A percentile compares a stretch with the other conserved stretches of the same genome.
phyloP scores from a whole-genome alignment of 176 grass and related monocot species.

The Musa acuminata region DNA sequence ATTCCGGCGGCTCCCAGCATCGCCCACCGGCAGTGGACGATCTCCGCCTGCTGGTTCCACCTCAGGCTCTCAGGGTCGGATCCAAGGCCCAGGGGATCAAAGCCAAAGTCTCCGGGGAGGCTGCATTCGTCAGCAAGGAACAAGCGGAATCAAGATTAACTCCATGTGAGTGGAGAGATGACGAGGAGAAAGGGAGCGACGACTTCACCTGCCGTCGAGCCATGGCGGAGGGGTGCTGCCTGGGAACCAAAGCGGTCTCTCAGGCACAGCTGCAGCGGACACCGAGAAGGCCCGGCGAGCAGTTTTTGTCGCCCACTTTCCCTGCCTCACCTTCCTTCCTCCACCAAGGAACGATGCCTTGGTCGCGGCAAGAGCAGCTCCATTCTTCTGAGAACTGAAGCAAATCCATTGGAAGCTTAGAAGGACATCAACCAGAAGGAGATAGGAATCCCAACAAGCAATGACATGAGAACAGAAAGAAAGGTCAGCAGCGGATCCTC shows the following conservation, averaged over 20 bases:
- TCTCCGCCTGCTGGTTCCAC: conserved; percentile 82
- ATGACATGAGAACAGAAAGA: neutral
- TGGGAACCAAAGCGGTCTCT: conserved; percentile 93
- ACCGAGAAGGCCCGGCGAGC: conserved; percentile 47
- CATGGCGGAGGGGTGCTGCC: conserved; percentile 93
- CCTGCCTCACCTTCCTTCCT: conserved; percentile 35
- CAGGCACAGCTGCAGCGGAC: conserved; percentile 30
- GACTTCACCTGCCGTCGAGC: conserved; percentile 76
- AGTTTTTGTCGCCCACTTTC: conserved; percentile 5
- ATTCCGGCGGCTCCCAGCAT: too few species aligned
- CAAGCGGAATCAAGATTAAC: neutral
- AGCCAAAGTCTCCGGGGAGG: conserved; percentile 93
- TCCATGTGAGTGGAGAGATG: neutral
- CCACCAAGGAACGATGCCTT: conserved; percentile 48
- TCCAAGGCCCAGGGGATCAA: conserved; percentile 82
- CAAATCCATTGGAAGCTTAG: neutral
- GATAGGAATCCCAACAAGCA: neutral
- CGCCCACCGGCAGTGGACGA: conserved; percentile 96
- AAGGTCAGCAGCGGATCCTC: neutral
- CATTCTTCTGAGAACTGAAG: conserved; percentile 18
- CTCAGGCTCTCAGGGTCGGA: conserved; percentile 78
- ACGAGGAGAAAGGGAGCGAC: neutral
- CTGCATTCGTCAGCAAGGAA: conserved; percentile 31
- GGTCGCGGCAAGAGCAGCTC: conserved; percentile 32
- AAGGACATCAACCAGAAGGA: neutral